Percentiles rank a stretch among this genome's conserved stretches.
phyloP scores from a whole-genome alignment of 768 basidiomycete species.

The Leucocoprinus leucothites region DNA sequence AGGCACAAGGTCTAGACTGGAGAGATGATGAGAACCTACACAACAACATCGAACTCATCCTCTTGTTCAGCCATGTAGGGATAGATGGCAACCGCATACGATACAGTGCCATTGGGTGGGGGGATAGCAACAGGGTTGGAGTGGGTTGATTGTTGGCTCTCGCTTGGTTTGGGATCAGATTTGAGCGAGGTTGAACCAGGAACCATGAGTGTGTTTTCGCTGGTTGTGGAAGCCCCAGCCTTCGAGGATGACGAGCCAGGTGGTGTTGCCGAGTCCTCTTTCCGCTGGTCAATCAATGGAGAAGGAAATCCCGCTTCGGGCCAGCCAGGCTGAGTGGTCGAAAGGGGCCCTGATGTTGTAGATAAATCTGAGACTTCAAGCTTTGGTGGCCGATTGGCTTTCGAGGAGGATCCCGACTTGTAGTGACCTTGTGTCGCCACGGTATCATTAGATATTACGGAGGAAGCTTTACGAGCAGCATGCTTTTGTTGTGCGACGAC shows the following conservation, averaged over 20 bases:
- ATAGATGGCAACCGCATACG: slow-evolving; percentile 97
- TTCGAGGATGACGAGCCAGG: slow-evolving; percentile 35
- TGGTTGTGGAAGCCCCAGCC: slow-evolving; percentile 22
- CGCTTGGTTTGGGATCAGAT: slow-evolving; percentile 17
- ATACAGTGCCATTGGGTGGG: slow-evolving; percentile 50
- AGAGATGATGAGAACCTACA: slow-evolving; percentile 49
- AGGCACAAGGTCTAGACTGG: not conserved
- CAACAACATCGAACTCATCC: slow-evolving; percentile 96
- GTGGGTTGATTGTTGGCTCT: slow-evolving; percentile 11
- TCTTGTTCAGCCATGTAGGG: slow-evolving; percentile 99
- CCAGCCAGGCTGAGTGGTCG: slow-evolving; percentile 72
- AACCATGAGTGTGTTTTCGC: slow-evolving; percentile 27
- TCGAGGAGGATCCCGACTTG: slow-evolving; percentile 36
- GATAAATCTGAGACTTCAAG: slow-evolving; percentile 68
- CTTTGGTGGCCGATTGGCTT: slow-evolving; percentile 55
- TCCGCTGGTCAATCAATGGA: slow-evolving; percentile 41
- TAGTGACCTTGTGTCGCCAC: slow-evolving; percentile 43
- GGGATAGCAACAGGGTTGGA: slow-evolving; percentile 26
- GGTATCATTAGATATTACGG: slow-evolving; percentile 43
- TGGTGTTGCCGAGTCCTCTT: slow-evolving; percentile 35
- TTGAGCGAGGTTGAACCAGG: slow-evolving; percentile 15
- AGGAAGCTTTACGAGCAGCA: slow-evolving; percentile 78
- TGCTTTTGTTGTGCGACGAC: slow-evolving; percentile 97
- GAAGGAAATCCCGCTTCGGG: slow-evolving; percentile 64
- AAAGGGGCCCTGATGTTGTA: slow-evolving; percentile 43